phyloP scores from a whole-genome alignment of 345 rosid species.

The Pseudoturritis turrita region DNA sequence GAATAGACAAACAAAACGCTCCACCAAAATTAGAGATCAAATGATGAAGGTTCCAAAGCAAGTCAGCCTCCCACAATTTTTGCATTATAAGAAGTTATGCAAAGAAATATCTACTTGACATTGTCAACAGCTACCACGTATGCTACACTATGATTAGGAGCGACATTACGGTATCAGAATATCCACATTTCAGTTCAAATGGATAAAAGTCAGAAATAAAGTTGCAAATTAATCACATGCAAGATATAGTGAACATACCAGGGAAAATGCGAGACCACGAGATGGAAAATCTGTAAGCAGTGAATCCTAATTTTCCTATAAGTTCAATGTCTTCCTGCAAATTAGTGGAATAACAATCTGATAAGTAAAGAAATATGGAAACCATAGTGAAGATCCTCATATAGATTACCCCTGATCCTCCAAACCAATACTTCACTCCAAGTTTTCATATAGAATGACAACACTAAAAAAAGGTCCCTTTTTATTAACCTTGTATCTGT shows the following conservation, averaged over 20 bases:
- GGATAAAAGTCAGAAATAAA: background rate
- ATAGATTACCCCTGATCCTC: background rate
- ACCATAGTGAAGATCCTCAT: background rate
- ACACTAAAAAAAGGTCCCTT: background rate
- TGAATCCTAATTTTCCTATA: constrained; percentile 62
- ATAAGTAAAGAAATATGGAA: background rate
- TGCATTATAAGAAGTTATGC: background rate
- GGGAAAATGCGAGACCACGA: constrained; percentile 95
- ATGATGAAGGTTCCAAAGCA: background rate
- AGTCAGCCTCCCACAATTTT: background rate
- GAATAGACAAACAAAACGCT: background rate
- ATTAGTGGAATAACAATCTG: constrained; percentile 12
- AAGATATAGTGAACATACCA: constrained; percentile 38
- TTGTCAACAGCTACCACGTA: background rate
- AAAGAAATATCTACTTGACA: background rate
- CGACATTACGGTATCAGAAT: background rate
- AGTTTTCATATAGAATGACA: background rate
- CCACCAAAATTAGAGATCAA: background rate
- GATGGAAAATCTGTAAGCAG: constrained; percentile 84
- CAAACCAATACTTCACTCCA: no score
- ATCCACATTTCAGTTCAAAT: background rate
- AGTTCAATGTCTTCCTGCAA: constrained; percentile 81
- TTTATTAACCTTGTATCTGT: constrained; percentile 63
- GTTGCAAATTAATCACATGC: background rate
- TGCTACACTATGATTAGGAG: background rate